Conservation (phyloP, 2,329 filamentous ascomycete species). For the Dendrostoma leiphaemia region DNA sequence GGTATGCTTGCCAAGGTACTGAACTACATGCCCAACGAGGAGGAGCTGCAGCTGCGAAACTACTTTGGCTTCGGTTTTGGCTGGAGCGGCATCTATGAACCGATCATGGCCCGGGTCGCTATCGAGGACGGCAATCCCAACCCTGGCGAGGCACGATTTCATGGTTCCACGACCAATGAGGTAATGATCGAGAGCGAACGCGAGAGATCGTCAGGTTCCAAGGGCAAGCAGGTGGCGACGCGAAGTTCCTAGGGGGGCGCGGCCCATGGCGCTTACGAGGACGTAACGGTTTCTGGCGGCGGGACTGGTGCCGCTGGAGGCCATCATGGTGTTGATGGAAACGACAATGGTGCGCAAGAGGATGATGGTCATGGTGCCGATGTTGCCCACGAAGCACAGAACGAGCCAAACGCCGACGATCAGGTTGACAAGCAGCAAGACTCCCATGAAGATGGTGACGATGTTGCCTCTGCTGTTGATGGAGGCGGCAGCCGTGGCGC, state of each 20-base stretch:
- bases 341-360: slow-evolving; percentile 5
- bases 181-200: slow-evolving; percentile 19
- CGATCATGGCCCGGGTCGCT: slow-evolving; percentile 30
- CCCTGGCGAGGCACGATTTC: slow-evolving; percentile 40
- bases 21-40: slow-evolving; percentile 27
- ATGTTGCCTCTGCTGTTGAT: too few species aligned
- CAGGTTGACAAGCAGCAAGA: too few species aligned
- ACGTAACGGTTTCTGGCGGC: slow-evolving; percentile 4
- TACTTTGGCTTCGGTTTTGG: slow-evolving; percentile 35
- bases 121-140: slow-evolving; percentile 32
- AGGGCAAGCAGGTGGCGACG: slow-evolving; percentile 7
- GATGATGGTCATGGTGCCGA: not conserved
- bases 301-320: too few species aligned
- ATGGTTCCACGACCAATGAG: slow-evolving; percentile 25
- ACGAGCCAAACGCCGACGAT: too few species aligned
- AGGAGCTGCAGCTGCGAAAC: slow-evolving; percentile 28
- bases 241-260: slow-evolving; percentile 4
- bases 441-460: too few species aligned
- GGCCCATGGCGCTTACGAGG: not conserved
- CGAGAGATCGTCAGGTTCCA: not conserved
- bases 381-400: not conserved
- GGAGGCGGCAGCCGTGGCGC: too few species aligned
- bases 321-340: not conserved
- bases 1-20: slow-evolving; percentile 34
- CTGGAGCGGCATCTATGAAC: slow-evolving; percentile 35